Evolutionary conservation across 2,329 filamentous ascomycete species (phyloP), one percentile per base, ranked within the genome.

Genomic region (Fusarium veterinarium): DNA sequence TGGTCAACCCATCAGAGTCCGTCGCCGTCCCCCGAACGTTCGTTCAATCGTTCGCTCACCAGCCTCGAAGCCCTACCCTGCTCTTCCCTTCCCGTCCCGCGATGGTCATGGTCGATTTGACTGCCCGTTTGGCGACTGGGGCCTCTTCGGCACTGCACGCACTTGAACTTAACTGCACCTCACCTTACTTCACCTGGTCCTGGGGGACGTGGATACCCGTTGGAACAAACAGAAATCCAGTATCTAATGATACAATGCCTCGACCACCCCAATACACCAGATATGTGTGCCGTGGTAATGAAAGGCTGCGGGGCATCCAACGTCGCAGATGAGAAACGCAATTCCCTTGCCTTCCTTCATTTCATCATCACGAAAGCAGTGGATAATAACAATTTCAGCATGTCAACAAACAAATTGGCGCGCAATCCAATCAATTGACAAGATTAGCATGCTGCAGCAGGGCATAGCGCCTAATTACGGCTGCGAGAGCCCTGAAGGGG

Each of bases 321-420:
- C 57, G 69, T 73, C 63, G 55, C 64, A 75, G 64, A 72, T 51
- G 58, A 75, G 69, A 77, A 76, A 75, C 74, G 59, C 66, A 76
- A 64, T 59, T 64, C 59, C 60, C 49, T 57, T 66, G 60, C 65
- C 67, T 61, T 57, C 59, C 35, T 41, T 53, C 56, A 48, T 52
- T 42, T 61, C 49, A 58, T 28, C 62, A 63, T 57, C 60, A 60
- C 62, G 57, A 60, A 55, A 59, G 67, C 63, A 48, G 76, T 77
- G 75, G 75, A 66, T 75, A 77, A 77, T 60, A 77, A 75, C 67
- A 77, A 77, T 75, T 55, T 74, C 68, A 76, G 64, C 57, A 77
- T 73, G 74, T 77, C 75, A 77, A 77, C 64, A 77, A 77, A 77
- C 68, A 72, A 69, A 64, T 28, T 44, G 55, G 44, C 41, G 52